Conservation (phyloP, 176 grass and related monocot species). For the Oryza rufipogon region DNA sequence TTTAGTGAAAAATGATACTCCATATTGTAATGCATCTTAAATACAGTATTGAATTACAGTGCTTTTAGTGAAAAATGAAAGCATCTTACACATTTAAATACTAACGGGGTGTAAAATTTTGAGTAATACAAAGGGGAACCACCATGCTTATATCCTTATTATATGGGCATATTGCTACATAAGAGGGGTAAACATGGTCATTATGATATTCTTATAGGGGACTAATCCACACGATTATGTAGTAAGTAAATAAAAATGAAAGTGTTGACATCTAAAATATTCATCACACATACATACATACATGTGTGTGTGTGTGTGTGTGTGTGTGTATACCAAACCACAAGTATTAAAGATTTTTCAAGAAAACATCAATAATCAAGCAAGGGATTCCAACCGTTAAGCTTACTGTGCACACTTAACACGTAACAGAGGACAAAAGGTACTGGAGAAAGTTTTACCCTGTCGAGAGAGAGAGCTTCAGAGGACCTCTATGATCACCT, state of each 20-base stretch:
- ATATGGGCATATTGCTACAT: not conserved
- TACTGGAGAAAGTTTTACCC: constrained; percentile 62
- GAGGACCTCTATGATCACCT: constrained; percentile 75
- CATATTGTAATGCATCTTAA: not conserved
- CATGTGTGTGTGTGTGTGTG: too few species aligned
- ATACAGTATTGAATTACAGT: constrained; percentile 2
- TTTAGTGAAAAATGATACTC: not conserved
- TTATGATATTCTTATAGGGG: not conserved
- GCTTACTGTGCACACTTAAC: not conserved
- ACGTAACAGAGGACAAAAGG: constrained; percentile 29
- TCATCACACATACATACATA: not conserved
- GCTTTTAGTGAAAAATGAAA: constrained; percentile 5
- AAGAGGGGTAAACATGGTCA: not conserved
- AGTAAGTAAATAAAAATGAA: not conserved
- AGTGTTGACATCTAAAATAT: not conserved
- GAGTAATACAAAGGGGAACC: not conserved
- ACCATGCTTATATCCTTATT: not conserved
- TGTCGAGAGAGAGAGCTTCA: constrained; percentile 67
- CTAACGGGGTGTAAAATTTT: not conserved
- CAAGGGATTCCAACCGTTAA: constrained; percentile 2
- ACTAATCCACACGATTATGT: not conserved
- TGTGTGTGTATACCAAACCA: not conserved
- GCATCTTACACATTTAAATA: constrained; percentile 11
- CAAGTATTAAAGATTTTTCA: not conserved
- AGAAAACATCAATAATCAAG: constrained; percentile 21